Base-by-base conservation (phyloP, 1,284 basidiomycete species). In the Trichosporon faecale region DNA sequence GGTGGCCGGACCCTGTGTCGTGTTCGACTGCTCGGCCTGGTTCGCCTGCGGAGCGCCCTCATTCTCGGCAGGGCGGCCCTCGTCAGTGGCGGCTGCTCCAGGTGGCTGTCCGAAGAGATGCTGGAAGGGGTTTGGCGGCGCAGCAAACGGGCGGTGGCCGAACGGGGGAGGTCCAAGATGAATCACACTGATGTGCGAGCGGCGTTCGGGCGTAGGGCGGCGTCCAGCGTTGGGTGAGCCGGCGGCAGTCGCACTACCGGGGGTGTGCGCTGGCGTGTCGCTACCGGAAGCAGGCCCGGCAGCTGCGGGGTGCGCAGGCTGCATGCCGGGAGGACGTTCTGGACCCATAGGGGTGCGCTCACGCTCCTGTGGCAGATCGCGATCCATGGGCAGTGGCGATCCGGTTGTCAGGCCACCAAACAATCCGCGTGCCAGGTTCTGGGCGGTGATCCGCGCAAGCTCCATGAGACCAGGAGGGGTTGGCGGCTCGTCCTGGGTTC, bases 381-480 rank as follows among this genome's bases (percentile, higher is more conserved):
- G 66, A 0, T 70, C 68, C 72, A 78, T 76, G 11, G 73, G 73
- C 49, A 71, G n/a, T 2, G 76, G 76, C 14, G 76, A 78, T 6
- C 72, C 73, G 29, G 72, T 69, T 14, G 74, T 64, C 12, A 68
- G 66, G 7, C 67, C 49, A 27, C 66, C 68, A 49, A 77, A 75
- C 52, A 75, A 67, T 12, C 57, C 57, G 23, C 57, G 57, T 18
- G 57, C 57, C 6, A 61, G 11, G 29, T 31, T 61, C 57, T 61
- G 57, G 7, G 57, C 57, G 5, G 57, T 31, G 27, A 31, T 18
- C 18, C 57, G 57, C 27, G 57, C 29, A 2, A 61, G 27, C 16
- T 61, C 57, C 27, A 61, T 29, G 21, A 68, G 66, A n/a, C 57
- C 60, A 23, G 66, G 55, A 21, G 27, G 29, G 11, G 61, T 37